Conservation (phyloP, 2,329 filamentous ascomycete genomes). For the Sporothrix luriei region DNA sequence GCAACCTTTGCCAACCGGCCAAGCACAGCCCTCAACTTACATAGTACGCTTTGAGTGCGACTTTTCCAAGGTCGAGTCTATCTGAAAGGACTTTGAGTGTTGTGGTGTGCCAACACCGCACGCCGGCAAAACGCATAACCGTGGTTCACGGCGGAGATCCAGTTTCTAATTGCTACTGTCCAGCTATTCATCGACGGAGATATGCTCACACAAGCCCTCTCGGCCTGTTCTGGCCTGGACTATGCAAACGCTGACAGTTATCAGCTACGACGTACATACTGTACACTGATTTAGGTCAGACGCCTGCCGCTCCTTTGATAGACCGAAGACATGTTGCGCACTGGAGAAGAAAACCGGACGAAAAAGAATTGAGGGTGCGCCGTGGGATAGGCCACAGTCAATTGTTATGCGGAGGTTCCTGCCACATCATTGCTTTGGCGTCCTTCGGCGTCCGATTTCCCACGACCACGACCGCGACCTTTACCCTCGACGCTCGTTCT, state of each 20-base stretch:
- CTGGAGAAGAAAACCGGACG: neutral
- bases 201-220: too few relatives aligned
- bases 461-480: neutral
- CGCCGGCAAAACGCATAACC: neutral
- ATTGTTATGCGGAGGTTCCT: neutral
- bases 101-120: neutral
- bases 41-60: conserved; percentile 14
- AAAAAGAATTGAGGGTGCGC: conserved; percentile 1
- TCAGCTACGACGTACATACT: neutral
- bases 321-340: neutral
- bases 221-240: neutral
- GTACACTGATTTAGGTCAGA: neutral
- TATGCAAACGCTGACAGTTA: neutral
- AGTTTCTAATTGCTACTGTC: too few relatives aligned
- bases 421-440: neutral
- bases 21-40: neutral
- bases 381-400: neutral
- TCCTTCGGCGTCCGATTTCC: neutral
- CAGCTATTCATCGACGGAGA: neutral
- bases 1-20: neutral
- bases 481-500: neutral
- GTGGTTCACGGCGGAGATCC: neutral
- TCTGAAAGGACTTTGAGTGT: neutral
- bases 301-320: neutral
- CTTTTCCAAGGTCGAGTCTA: neutral